Evolutionary conservation across 345 rosid species (phyloP), one percentile per base, ranked within the genome.

Genomic region (Cochlearia excelsa): DNA sequence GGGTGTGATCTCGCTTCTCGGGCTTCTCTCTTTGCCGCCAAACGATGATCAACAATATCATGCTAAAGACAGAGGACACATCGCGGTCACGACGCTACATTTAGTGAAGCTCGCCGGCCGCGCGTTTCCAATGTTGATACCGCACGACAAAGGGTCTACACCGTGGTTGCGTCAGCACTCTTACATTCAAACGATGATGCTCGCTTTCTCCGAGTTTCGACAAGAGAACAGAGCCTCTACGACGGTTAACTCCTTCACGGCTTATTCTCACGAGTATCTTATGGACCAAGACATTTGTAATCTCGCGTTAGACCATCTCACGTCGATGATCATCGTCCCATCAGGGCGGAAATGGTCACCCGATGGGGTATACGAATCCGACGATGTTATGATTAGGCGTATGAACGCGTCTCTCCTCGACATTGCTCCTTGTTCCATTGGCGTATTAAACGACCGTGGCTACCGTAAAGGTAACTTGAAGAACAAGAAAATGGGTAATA

Each of bases 221-320:
- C 45, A 47, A 46, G 63, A 52, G 3, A 65, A 61, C 9, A 5
- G 59, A 59, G 79, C 47, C 1, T 35, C 54, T 7, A 61, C 69
- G 0, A 43, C 64, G 3, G 61, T 75, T 4, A 46, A 40, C 4
- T 58, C 51, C 50, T 77, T 60, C 73, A 83, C 84, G 0, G 72
- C 79, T 37, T 56, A 73, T 41, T 81, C 88, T 30, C 68, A 72
- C 2, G 66, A 69, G 5, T 10, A 66, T 30, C 52, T 80, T 1
- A 83, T 83, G 88, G 64, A 79, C 7, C 81, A 81, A 52, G 88
- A 83, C 45, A 74, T 81, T 6, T 66, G 84, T 65, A 48, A 63
- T 8, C 77, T 79, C 6, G 88, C 88, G 31, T 51, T 67, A 4
- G 82, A 81, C 59, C 70, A 68, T 4, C 52, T 39, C 4, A 38